Percentiles rank a stretch among this genome's conserved stretches.
Conservation (phyloP, 108 stramenopile genomes). For the Chaetoceros tenuissimus region DNA sequence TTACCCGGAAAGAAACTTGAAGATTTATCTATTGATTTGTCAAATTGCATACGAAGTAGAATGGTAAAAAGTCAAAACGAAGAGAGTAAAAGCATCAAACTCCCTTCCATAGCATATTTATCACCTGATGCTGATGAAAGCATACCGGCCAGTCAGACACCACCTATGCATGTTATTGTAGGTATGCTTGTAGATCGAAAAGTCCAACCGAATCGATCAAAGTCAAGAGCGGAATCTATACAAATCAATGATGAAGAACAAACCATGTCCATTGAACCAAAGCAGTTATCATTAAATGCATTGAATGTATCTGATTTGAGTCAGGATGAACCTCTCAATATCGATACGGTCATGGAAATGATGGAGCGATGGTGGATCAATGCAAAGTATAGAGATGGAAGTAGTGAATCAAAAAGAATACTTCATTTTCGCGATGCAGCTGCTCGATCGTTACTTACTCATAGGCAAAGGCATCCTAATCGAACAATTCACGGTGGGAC, state of each 20-base stretch:
- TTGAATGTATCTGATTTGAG: constrained; percentile 26
- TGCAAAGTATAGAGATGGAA: constrained; percentile 9
- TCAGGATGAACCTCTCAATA: constrained; percentile 63
- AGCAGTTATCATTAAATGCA: constrained; percentile 46
- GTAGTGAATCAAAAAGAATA: background rate
- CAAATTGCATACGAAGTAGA: constrained; percentile 6
- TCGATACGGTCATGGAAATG: constrained; percentile 66
- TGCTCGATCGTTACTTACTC: constrained; percentile 40
- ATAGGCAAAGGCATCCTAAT: constrained; percentile 62
- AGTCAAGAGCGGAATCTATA: constrained; percentile 39
- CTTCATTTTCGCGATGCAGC: constrained; percentile 45
- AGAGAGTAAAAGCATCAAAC: constrained; percentile 5
- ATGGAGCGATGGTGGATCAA: constrained; percentile 74
- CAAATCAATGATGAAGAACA: constrained; percentile 7
- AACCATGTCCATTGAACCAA: constrained; percentile 8
- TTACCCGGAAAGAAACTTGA: background rate
- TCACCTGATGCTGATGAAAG: constrained; percentile 67
- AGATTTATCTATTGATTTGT: constrained; percentile 11
- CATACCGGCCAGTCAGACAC: constrained; percentile 21
- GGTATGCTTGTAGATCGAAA: constrained; percentile 76
- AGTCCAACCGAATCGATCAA: constrained; percentile 56
- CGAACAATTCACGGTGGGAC: constrained; percentile 26
- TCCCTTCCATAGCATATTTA: constrained; percentile 37
- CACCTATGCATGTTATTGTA: constrained; percentile 50
- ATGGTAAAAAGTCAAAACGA: background rate